Evolutionary conservation across 495 filamentous ascomycete species (phyloP), one percentile per base, ranked within the genome.

Genomic region (Tuber microsphaerosporum): DNA sequence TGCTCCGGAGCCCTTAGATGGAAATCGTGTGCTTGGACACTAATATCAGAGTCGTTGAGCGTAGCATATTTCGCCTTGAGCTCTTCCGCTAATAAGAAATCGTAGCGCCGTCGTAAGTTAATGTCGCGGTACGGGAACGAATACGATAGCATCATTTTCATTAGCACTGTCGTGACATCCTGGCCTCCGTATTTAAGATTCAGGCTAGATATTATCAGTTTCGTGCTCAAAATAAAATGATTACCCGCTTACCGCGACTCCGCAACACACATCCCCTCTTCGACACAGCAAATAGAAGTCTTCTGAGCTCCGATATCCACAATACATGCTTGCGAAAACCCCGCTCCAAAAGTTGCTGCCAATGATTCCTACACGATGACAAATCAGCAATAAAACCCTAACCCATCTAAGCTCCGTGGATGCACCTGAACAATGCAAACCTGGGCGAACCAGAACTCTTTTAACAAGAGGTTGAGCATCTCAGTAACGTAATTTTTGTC

Each of bases 281-380:
- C 95, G 42, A 98, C 96, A 81, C 95, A 99, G 80, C 93, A 94
- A 51, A 99, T 93, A 2, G 96, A 97, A 5, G 95, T 98, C 86
- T 99, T 99, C 84, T 98, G 94, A 4, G 95, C 96, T 26, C 95
- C 95, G 65, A 98, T 91, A 83, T 99, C 95, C 8, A 99, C 94
- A 74, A 99, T 93, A 82, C 96, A 98, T 26, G 92, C 92, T 65
- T 89, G 92, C 8, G 93, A 93, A 80, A 93, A 97, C 2, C 96
- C 95, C 19, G 94, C 96, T n/a, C 95, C 95, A 82, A 96, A 99
- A 0, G 93, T 94, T 26, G 94, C 96, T 5, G 94, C 93, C 76
- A 97, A 87, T 75, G 93, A 96, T 84, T 99, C 95, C 78, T 82
- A 70, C 9, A 39, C 10, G 41, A 73, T 39, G 45, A 80, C 69